Evolutionary conservation across 306 rosid genomes (phyloP), one percentile per base, ranked within the genome.

Genomic region (Cucurbita argyrosperma): DNA sequence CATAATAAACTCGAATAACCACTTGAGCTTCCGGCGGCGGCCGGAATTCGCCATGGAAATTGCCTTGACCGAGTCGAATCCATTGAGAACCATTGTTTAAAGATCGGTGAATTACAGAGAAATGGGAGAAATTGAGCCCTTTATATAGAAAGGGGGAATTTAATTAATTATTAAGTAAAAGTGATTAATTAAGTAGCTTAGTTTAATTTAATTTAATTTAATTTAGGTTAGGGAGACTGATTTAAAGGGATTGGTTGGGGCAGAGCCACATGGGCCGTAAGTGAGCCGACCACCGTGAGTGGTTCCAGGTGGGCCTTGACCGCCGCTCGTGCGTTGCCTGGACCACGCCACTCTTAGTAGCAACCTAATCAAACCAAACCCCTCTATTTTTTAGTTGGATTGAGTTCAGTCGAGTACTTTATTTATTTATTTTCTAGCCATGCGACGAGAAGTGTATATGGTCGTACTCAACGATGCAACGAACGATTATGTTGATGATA

Each of bases 11-110:
- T 77, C 77, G 4, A 81, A 73, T 2, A 83, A 11, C 61, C 71
- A 77, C 74, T 76, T 83, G 1, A 82, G 14, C 12, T 46, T 78
- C 8, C 53, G 82, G 39, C 73, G 84, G 58, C 38, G 60, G 11
- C n/a, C 51, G 76, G 65, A 85, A 12, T 45, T 84, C 78, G 59
- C 73, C 72, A 83, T 71, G 55, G 85, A 76, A 70, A 62, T 69
- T 68, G 55, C 65, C 74, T 73, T 77, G 57, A 86, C 76, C 54
- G 59, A 15, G 18, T 73, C 76, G 9, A 79, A 76, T 11, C 58
- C 72, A 16, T 50, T 16, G 3, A 49, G 10, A 74, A 63, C 80
- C 82, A 79, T 80, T 23, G 0, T 45, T 10, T 1, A 2, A 2
- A 45, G 10, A 45, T 45, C 10, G 12, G 13, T 10, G 12, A 47